Evolutionary conservation across 2,329 filamentous ascomycete genomes (phyloP), one percentile per base, ranked within the genome.

Genomic region (Aspergillus clavatus): DNA sequence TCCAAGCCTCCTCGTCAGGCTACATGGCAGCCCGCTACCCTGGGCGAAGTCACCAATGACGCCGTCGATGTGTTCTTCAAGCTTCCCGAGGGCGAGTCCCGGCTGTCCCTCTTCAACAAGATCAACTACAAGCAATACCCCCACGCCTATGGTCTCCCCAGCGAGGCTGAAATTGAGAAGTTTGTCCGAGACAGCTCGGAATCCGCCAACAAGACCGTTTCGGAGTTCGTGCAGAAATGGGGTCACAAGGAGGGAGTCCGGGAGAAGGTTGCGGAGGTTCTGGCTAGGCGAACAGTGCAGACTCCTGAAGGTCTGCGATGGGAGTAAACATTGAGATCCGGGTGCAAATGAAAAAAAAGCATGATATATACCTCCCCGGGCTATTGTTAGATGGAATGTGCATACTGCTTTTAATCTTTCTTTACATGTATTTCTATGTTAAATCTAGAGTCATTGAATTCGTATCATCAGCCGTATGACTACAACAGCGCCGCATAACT

Each of bases 111-210:
- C 42, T 72, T 90, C 47, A 82, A 74, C 42, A 67, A 72, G 10
- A 53, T 48, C 5, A 78, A 86, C 55, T 97, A 84, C 70, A 65
- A 61, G 4, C 72, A 84, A 47, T 96, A 96, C 67, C 91, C 90
- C 1, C 80, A 87, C 65, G 67, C 70, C 24, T 81, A 89, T 23
- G 85, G 84, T 4, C 73, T 96, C 48, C 93, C 91, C 4, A 77
- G 74, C 2, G 90, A 97, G 70, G 51, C 57, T 4, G 60, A 65
- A 38, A 79, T 83, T 42, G 57, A 75, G 58, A 50, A 61, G 12
- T 67, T 68, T 38, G 71, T 75, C 40, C 66, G 57, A 33, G 61
- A 53, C 26, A 64, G 70, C 8, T 71, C 72, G 10, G 73, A 74
- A 62, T 66, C 72, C 52, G 72, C 73, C 28, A 69, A 76, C 49